These are phyloP conservation scores for Thraustochytrium sp. DNA, from an alignment of 352 stramenopile species.

Conservation along the genomic window DNA sequence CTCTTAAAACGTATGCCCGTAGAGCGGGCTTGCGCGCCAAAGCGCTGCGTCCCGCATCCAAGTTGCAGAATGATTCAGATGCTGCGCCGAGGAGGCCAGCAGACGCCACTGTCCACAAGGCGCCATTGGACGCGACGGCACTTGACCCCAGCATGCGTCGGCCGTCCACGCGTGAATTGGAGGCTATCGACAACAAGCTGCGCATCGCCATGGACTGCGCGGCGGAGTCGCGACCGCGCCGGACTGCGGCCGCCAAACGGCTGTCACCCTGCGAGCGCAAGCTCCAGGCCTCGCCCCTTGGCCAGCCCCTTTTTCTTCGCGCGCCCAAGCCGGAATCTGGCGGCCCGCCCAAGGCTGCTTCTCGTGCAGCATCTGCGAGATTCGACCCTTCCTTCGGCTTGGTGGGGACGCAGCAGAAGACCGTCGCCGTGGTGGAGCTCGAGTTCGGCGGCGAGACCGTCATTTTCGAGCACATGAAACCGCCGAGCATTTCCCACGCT, in stretches of 20 bases:
- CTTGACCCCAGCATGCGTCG: conserved; percentile 1
- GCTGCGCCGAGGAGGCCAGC: background rate
- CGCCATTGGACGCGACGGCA: background rate
- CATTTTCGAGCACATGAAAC: conserved; percentile 13
- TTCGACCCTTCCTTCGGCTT: no score
- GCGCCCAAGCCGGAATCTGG: no score
- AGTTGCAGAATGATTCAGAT: background rate
- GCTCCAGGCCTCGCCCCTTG: background rate
- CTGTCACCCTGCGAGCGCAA: no score
- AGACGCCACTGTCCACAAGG: background rate
- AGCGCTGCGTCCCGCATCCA: background rate
- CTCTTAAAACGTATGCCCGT: background rate
- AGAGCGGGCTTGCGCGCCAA: background rate
- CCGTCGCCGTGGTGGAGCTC: background rate
- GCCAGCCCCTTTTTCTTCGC: no score
- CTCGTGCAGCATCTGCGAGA: no score
- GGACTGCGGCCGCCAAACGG: no score
- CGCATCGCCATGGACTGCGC: no score
- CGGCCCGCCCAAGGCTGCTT: no score
- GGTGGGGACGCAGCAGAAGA: background rate
- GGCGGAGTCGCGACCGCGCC: no score
- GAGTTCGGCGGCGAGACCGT: background rate
- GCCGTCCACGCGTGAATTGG: background rate
- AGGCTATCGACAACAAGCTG: background rate
- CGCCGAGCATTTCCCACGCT: no score